Conservation (phyloP, 202 grass and related monocot genomes). For the Tripidium arundinaceum region DNA sequence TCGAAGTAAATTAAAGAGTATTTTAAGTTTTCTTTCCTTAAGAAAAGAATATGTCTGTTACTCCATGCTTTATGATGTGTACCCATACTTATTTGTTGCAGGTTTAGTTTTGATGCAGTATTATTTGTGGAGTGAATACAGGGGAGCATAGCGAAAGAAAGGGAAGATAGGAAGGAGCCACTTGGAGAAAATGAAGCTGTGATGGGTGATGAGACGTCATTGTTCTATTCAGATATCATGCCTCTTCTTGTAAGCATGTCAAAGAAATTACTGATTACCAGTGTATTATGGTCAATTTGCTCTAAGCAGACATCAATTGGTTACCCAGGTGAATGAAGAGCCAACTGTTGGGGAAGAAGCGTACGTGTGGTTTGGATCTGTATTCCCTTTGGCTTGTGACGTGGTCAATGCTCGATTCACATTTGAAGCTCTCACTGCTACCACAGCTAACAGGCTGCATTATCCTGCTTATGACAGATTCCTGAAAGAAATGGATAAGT, state of each 20-base stretch:
- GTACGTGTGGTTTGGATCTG: slow-evolving; percentile 80
- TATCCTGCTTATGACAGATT: slow-evolving; percentile 92
- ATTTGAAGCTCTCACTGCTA: slow-evolving; percentile 74
- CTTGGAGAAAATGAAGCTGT: slow-evolving; percentile 50
- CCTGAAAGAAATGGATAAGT: slow-evolving; percentile 96
- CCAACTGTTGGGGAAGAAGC: slow-evolving; percentile 76
- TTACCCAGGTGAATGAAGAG: slow-evolving; percentile 76
- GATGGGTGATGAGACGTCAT: slow-evolving; percentile 60
- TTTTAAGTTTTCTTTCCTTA: too few species aligned
- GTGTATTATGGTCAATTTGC: background rate
- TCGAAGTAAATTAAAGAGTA: background rate
- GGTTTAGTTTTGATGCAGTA: background rate
- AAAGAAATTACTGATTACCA: background rate
- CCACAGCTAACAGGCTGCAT: slow-evolving; percentile 68
- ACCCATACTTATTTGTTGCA: background rate
- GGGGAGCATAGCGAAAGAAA: slow-evolving; percentile 79
- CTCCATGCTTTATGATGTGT: background rate
- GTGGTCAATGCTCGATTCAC: slow-evolving; percentile 87
- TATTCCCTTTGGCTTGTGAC: slow-evolving; percentile 78
- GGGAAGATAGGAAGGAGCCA: slow-evolving; percentile 60
- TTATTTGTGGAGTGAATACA: slow-evolving; percentile 10
- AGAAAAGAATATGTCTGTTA: too few species aligned
- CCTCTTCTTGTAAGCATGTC: slow-evolving; percentile 89
- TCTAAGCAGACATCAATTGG: background rate
- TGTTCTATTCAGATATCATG: slow-evolving; percentile 98